phyloP scores from a whole-genome alignment of 768 basidiomycete genomes.

The Royoungia palumana region DNA sequence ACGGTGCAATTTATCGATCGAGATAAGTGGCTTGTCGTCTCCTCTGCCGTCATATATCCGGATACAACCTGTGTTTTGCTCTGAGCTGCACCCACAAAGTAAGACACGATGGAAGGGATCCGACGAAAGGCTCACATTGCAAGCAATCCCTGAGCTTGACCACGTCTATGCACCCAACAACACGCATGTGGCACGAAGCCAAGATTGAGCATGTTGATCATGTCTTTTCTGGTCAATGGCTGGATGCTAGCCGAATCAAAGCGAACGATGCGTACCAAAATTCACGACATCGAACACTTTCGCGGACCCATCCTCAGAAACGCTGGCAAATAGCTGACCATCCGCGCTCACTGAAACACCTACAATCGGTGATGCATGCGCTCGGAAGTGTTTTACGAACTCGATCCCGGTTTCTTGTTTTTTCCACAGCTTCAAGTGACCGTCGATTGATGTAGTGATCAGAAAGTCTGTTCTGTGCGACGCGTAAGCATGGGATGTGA shows the following conservation, averaged over 20 bases:
- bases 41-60: conserved; percentile 93
- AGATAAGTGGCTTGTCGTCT: conserved; percentile 71
- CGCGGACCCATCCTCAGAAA: conserved; percentile 87
- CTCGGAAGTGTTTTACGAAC: conserved; percentile 97
- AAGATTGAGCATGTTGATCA: conserved; percentile 97
- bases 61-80: conserved; percentile 68
- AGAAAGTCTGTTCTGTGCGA: conserved; percentile 79
- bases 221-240: conserved; percentile 52
- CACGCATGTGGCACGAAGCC: conserved; percentile 83
- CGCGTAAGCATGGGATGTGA: conserved; percentile 5
- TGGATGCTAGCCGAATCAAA: not conserved
- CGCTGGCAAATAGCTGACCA: conserved; percentile 87
- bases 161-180: conserved; percentile 92
- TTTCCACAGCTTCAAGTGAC: conserved; percentile 98
- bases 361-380: conserved; percentile 76
- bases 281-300: conserved; percentile 98
- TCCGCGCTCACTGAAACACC: conserved; percentile 86
- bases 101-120: not conserved
- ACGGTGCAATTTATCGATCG: conserved; percentile 74
- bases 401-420: conserved; percentile 95
- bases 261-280: conserved; percentile 66
- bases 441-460: conserved; percentile 92
- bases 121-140: conserved; percentile 68
- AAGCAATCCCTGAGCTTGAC: conserved; percentile 82
- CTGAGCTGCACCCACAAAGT: conserved; percentile 56